Conservation (phyloP, 345 rosid species). For the Chamaenerion angustifolium region DNA sequence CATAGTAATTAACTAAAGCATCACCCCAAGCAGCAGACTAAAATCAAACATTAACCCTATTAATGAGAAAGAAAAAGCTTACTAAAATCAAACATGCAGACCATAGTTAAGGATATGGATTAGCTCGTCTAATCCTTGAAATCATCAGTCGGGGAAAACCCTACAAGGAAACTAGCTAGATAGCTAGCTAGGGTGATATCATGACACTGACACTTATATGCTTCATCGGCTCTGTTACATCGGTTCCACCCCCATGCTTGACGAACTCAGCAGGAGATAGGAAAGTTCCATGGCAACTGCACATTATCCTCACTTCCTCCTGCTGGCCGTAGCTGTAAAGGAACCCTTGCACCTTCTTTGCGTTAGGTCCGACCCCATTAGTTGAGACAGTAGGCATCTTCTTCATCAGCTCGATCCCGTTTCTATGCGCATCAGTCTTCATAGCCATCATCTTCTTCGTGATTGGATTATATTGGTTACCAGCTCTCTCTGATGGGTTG, state of each 20-base stretch:
- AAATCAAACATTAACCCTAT: no score
- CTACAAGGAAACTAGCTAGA: no score
- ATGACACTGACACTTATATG: background rate
- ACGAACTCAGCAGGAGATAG: constrained; percentile 5
- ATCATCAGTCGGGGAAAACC: no score
- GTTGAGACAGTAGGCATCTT: constrained; percentile 44
- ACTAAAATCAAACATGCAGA: no score
- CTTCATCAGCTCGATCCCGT: constrained; percentile 17
- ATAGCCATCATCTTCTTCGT: background rate
- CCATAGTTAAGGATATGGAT: no score
- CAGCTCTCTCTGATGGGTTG: no score
- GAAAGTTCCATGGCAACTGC: constrained; percentile 9
- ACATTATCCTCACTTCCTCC: constrained; percentile 3
- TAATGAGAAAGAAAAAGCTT: no score
- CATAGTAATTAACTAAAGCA: no score
- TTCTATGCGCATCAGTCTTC: background rate
- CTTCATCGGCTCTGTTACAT: constrained; percentile 8
- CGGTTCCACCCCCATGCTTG: constrained; percentile 7
- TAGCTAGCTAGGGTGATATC: background rate
- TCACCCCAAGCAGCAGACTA: no score
- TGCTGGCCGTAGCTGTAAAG: constrained; percentile 2
- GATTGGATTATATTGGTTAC: background rate
- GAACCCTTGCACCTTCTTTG: constrained; percentile 5
- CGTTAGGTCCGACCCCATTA: constrained; percentile 14
- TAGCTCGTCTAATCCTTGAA: no score